A percentile compares a stretch with the other conserved stretches of the same genome.
Evolutionary conservation across 2,329 filamentous ascomycete genomes (phyloP).

Genomic region (Neobulgaria alba): DNA sequence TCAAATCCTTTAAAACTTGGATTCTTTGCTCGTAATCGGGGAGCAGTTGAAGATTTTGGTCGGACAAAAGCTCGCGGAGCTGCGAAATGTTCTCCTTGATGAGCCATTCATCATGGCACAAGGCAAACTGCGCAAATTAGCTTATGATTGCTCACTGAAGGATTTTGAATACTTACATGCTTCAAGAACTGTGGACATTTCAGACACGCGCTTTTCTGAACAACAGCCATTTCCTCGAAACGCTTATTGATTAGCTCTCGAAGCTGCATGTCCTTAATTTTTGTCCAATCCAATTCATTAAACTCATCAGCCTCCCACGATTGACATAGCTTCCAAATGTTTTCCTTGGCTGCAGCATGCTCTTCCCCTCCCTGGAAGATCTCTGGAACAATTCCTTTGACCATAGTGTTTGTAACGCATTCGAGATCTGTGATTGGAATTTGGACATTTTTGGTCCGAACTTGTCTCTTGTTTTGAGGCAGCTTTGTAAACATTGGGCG

Average conservation of each 20-base stretch:
- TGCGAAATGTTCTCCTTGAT: slow-evolving; percentile 89
- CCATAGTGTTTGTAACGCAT: slow-evolving; percentile 65
- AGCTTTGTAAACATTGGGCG: slow-evolving; percentile 58
- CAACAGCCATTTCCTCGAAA: slow-evolving; percentile 49
- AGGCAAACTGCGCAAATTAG: slow-evolving; percentile 59
- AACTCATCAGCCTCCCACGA: slow-evolving; percentile 69
- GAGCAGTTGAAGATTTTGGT: slow-evolving; percentile 90
- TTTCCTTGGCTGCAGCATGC: slow-evolving; percentile 50
- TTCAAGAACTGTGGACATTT: slow-evolving; percentile 74
- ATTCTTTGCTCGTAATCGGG: slow-evolving; percentile 97
- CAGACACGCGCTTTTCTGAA: slow-evolving; percentile 57
- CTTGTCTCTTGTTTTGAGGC: slow-evolving; percentile 56
- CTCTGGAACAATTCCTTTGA: slow-evolving; percentile 50
- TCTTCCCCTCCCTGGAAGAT: slow-evolving; percentile 46
- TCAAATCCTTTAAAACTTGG: slow-evolving; percentile 80
- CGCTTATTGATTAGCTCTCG: slow-evolving; percentile 73
- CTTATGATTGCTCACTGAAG: neutral
- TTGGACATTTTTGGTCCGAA: slow-evolving; percentile 58
- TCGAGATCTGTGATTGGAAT: slow-evolving; percentile 74
- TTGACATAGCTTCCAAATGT: slow-evolving; percentile 59
- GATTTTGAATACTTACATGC: slow-evolving; percentile 53
- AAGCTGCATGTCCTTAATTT: slow-evolving; percentile 73
- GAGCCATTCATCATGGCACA: slow-evolving; percentile 95
- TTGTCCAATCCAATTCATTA: slow-evolving; percentile 76
- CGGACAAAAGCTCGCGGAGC: slow-evolving; percentile 81